Base-by-base conservation (phyloP, 2,329 filamentous ascomycete species). In the Tolypocladium sp. region DNA sequence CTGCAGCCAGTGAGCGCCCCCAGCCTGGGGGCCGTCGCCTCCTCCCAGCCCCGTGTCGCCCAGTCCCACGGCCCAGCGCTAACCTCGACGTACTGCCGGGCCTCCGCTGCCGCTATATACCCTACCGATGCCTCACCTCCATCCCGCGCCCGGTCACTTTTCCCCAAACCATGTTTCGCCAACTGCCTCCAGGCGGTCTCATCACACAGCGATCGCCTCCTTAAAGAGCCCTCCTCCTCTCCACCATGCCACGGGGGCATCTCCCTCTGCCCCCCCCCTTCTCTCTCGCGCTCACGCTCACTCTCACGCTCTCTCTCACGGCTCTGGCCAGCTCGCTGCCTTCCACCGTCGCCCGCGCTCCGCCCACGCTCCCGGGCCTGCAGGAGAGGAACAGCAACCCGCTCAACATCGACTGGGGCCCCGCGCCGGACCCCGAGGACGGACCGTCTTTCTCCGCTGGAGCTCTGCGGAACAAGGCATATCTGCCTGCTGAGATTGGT, bases 401-500 rank as follows among this genome's bases (percentile, higher is more conserved):
- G 62, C 74, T 83, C 57, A 68, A 73, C 63, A 80, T 85, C 68
- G 78, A 83, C 35, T 59, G 55, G 60, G 57, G 37, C 22, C 53
- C 55, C 67, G 80, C 85, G 40, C 84, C 84, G 49, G 72, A 83
- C 57, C 79, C 84, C 59, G 80, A 85, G 71, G 76, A 85, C 73
- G 84, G 83, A 9, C 82, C 86, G 60, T 77, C 82, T 10, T 71
- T 85, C 52, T 85, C 85, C 46, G 78, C 79, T 58, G 74, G 79
- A 66, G 83, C 86, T 42, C 72, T 84, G 55, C 78, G 85, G 66
- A 80, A 92, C 70, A 76, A 77, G 63, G 74, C 80, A 22, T 84
- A 88, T 59, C 83, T 97, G 27, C 91, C 92, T 22, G 87, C 85
- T 60, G 88, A 97, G 73, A 87, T 97, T 65, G 88, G 89, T 63